Conservation (phyloP, 805 yeast genomes). For the Kodamaea leandrae region DNA sequence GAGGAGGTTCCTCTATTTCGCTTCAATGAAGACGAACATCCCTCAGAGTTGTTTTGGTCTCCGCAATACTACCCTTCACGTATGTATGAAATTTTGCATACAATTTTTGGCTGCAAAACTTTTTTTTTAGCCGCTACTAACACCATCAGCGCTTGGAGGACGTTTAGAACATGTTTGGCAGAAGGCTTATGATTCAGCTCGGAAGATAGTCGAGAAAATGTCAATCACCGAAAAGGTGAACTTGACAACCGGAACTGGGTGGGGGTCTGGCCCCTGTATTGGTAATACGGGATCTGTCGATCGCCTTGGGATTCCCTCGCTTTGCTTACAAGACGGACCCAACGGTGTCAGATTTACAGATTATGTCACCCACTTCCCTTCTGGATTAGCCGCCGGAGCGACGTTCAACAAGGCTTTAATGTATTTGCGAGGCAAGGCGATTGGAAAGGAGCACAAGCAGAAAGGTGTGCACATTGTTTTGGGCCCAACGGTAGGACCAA, state of each 20-base stretch:
- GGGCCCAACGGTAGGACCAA: slow-evolving; percentile 60
- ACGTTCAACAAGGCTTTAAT: slow-evolving; percentile 55
- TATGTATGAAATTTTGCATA: slow-evolving; percentile 18
- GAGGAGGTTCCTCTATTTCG: slow-evolving; percentile 31
- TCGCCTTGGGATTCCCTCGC: slow-evolving; percentile 49
- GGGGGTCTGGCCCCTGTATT: slow-evolving; percentile 61
- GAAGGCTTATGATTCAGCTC: slow-evolving; percentile 54
- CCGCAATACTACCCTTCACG: slow-evolving; percentile 38
- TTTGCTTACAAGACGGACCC: slow-evolving; percentile 65
- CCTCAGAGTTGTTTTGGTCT: slow-evolving; percentile 26
- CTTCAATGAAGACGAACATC: slow-evolving; percentile 26
- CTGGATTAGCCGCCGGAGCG: slow-evolving; percentile 57
- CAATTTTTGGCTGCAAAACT: background rate
- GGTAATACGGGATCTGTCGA: slow-evolving; percentile 62
- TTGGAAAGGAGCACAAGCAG: slow-evolving; percentile 52
- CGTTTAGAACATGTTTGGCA: slow-evolving; percentile 53
- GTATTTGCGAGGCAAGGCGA: slow-evolving; percentile 52
- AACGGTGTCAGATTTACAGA: slow-evolving; percentile 59
- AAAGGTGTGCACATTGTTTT: slow-evolving; percentile 56
- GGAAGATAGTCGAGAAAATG: slow-evolving; percentile 54
- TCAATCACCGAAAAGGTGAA: slow-evolving; percentile 59
- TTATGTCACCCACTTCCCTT: slow-evolving; percentile 54
- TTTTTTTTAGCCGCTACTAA: slow-evolving; percentile 11
- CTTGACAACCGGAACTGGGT: slow-evolving; percentile 61
- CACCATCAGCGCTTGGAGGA: slow-evolving; percentile 40